phyloP scores from a whole-genome alignment of 345 rosid species.

The Brassica rapa region DNA sequence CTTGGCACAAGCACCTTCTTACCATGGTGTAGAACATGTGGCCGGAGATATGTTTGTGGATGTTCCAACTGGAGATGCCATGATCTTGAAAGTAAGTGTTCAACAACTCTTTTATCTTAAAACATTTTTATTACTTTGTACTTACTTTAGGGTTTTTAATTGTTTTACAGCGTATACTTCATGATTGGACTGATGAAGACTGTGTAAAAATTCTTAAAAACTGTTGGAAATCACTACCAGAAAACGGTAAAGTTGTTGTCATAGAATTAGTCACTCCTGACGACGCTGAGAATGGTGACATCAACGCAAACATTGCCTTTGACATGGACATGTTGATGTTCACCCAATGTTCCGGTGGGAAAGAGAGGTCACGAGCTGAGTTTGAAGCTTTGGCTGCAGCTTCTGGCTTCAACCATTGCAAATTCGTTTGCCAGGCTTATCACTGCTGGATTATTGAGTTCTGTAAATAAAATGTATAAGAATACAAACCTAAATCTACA shows the following conservation, averaged over 20 bases:
- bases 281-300: slow-evolving; percentile 29
- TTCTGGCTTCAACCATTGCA: slow-evolving; percentile 46
- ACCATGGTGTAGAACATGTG: slow-evolving; percentile 55
- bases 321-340: slow-evolving; percentile 54
- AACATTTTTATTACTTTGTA: background rate
- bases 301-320: slow-evolving; percentile 43
- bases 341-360: slow-evolving; percentile 45
- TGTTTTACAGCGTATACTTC: slow-evolving; percentile 46
- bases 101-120: background rate
- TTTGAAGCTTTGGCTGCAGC: slow-evolving; percentile 45
- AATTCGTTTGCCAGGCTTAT: slow-evolving; percentile 18
- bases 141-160: background rate
- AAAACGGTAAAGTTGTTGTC: slow-evolving; percentile 48
- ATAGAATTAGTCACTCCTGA: slow-evolving; percentile 47
- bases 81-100: slow-evolving; percentile 71
- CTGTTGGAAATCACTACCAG: slow-evolving; percentile 49
- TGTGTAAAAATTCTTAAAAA: slow-evolving; percentile 51
- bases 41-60: slow-evolving; percentile 85
- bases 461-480: slow-evolving; percentile 1
- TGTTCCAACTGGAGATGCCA: slow-evolving; percentile 76
- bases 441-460: slow-evolving; percentile 39
- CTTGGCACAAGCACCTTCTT: slow-evolving; percentile 44
- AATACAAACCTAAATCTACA: background rate
- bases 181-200: slow-evolving; percentile 49
- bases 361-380: slow-evolving; percentile 52